Conservation (phyloP, 805 yeast genomes). For the Saccharomyces paradoxus region DNA sequence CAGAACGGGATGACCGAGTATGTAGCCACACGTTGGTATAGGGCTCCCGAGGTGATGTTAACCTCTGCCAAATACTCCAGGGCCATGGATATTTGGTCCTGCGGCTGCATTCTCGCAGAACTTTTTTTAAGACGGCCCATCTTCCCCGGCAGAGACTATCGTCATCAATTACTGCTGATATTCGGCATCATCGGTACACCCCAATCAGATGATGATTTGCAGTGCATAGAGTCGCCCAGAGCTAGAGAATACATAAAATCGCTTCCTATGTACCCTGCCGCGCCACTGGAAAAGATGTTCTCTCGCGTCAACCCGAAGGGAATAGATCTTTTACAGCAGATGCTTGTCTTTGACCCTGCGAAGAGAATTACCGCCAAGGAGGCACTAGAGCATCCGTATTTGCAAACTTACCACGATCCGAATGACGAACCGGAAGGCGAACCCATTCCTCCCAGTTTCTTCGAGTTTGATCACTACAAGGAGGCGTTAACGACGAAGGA, state of each 20-base stretch:
- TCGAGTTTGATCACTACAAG: constrained; percentile 78
- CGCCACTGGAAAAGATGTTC: constrained; percentile 26
- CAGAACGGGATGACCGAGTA: constrained; percentile 72
- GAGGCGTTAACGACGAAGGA: constrained; percentile 71
- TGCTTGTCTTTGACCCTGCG: constrained; percentile 76
- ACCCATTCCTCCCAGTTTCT: constrained; percentile 78
- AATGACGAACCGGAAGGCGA: constrained; percentile 83
- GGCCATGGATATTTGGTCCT: constrained; percentile 95
- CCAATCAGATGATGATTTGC: constrained; percentile 57
- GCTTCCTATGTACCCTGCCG: constrained; percentile 51
- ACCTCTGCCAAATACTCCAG: constrained; percentile 89
- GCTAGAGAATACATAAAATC: constrained; percentile 84
- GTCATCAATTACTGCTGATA: constrained; percentile 78
- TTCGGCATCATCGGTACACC: constrained; percentile 88
- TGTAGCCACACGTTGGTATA: constrained; percentile 95
- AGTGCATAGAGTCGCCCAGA: constrained; percentile 64
- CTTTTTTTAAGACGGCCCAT: constrained; percentile 78
- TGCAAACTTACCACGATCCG: constrained; percentile 86
- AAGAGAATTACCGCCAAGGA: constrained; percentile 76
- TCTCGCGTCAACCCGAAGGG: constrained; percentile 56
- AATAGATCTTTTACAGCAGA: constrained; percentile 54
- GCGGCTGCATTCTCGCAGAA: constrained; percentile 92
- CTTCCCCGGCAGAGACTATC: constrained; percentile 92
- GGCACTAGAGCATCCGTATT: constrained; percentile 81
- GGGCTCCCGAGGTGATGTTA: constrained; percentile 96